Evolutionary conservation across 2,329 filamentous ascomycete species (phyloP), one percentile per base, ranked within the genome.

Genomic region (Stenocarpella maydis): DNA sequence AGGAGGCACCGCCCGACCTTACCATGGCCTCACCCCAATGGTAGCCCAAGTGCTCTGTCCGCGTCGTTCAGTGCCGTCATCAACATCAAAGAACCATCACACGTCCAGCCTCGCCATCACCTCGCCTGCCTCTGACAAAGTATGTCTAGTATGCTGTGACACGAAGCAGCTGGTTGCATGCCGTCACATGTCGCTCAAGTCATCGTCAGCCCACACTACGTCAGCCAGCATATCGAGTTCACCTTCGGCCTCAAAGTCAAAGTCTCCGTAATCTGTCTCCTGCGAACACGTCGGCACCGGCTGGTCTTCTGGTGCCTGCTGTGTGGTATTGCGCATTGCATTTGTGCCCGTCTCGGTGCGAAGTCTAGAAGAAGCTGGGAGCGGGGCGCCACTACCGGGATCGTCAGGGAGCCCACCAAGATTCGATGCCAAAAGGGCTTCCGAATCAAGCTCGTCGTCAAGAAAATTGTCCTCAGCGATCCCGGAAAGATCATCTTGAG

Each of bases 221-320:
- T 60, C 64, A 19, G 55, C 45, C 39, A 71, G 45, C 15, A 68
- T 8, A 52, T 53, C 70, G 21, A 71, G 53, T n/a, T 61, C 60
- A 9, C 15, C 61, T 15, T 21, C 63, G 28, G 65, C 52, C 15
- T 54, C 55, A 43, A 65, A 63, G 34, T 70, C 70, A 41, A 71
- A 67, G 34, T 77, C 76, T 7, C 76, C 76, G 26, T 78, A 78
- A 31, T 78, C 76, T 24, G 76, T 78, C 55, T 76, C 76, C 53
- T 77, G 76, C 2, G 76, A 77, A 12, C 73, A 74, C 14, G 70
- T 15, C 10, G 70, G 24, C 14, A 28, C 61, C 19, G 65, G 34
- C 39, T 15, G 24, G 55, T 21, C n/a, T 24, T 37, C 31, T 17
- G 21, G 26, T 19, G 47, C 21, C 45, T 19, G 4, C 8, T 8